Evolutionary conservation across 108 stramenopile species (phyloP).

Genomic region (Fragilariopsis cylindrus): DNA sequence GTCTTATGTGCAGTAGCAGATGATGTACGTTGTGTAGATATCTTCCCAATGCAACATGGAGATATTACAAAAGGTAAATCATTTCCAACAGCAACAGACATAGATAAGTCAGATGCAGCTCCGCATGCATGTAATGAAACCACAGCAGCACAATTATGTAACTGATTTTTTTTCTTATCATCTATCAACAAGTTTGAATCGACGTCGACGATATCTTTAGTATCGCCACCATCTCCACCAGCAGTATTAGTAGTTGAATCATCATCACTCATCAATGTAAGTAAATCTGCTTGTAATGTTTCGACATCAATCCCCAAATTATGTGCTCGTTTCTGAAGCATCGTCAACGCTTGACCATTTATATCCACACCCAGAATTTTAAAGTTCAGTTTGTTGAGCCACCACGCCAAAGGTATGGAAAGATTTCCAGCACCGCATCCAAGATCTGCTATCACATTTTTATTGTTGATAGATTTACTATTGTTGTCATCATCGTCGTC

Average conservation of each 20-base stretch:
- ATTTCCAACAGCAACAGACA: slow-evolving; percentile 1
- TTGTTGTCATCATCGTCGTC: background rate
- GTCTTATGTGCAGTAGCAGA: background rate
- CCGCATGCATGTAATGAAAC: slow-evolving; percentile 30
- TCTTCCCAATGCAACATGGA: slow-evolving; percentile 26
- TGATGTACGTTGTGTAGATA: background rate
- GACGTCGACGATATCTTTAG: no score
- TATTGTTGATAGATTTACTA: background rate
- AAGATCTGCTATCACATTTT: slow-evolving; percentile 11
- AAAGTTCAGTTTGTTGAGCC: background rate
- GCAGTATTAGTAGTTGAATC: background rate
- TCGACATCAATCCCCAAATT: background rate
- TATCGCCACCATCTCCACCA: no score
- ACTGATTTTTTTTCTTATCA: background rate
- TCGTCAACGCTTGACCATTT: background rate
- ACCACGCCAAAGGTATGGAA: slow-evolving; percentile 14
- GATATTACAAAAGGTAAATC: slow-evolving; percentile 16
- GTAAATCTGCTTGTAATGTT: slow-evolving; percentile 13
- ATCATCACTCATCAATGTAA: slow-evolving; percentile 2
- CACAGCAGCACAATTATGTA: slow-evolving; percentile 1
- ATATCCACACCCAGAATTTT: slow-evolving; percentile 13
- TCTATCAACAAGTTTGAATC: background rate
- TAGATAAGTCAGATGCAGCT: slow-evolving; percentile 24
- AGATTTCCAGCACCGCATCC: slow-evolving; percentile 26
- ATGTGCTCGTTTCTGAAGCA: slow-evolving; percentile 13